Percentiles rank a stretch among this genome's conserved stretches.
phyloP scores from a whole-genome alignment of 345 rosid species.

The Eucalyptus coolabah region DNA sequence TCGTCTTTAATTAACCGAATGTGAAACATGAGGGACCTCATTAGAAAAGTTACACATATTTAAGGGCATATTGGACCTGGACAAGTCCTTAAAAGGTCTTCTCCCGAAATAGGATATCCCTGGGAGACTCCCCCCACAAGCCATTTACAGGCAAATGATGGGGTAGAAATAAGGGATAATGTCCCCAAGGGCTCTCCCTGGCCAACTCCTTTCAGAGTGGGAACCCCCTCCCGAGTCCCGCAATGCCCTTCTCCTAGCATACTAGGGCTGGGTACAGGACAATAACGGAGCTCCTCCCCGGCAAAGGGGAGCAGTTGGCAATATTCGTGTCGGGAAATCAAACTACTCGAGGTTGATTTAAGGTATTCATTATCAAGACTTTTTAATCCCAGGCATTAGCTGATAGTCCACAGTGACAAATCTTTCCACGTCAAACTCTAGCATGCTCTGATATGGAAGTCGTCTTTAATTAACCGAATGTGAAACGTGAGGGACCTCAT shows the following conservation, averaged over 20 bases:
- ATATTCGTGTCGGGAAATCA: neutral
- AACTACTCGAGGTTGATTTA: neutral
- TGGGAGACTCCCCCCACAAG: too few relatives aligned
- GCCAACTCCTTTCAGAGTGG: too few relatives aligned
- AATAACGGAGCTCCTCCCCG: too few relatives aligned
- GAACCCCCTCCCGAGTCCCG: too few relatives aligned
- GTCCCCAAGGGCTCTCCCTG: too few relatives aligned
- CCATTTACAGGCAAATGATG: too few relatives aligned
- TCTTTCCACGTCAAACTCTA: neutral
- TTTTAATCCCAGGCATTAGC: neutral
- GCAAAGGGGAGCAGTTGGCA: too few relatives aligned
- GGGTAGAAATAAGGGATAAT: too few relatives aligned
- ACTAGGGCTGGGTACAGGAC: too few relatives aligned
- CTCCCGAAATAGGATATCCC: too few relatives aligned
- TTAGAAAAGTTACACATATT: neutral
- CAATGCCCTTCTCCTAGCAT: too few relatives aligned
- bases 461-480: neutral
- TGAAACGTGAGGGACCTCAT: neutral
- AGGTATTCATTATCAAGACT: neutral
- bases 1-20: neutral
- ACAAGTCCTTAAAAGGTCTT: too few relatives aligned
- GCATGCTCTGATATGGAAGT: neutral
- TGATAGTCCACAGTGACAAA: neutral
- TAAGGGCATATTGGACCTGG: neutral
- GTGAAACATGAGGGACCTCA: neutral